Base-by-base conservation (phyloP, 176 grass and related monocot species). In the Melocanna baccifera region DNA sequence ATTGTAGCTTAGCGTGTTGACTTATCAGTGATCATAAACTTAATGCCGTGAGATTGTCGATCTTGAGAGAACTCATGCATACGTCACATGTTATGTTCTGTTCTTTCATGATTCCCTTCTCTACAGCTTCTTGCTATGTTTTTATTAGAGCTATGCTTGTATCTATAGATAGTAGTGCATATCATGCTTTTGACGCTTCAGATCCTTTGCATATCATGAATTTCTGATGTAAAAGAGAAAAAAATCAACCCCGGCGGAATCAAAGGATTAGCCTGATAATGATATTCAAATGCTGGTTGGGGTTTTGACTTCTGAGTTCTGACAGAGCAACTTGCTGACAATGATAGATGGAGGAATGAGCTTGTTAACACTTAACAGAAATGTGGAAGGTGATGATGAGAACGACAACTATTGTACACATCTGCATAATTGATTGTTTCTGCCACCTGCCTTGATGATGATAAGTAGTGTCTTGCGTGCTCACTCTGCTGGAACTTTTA, bases 11-110 rank as follows among this genome's bases (percentile, higher is more conserved):
- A n/a, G 18, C 62, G 4, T 59, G 51, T 15, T 79, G 3, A 19
- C 30, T 58, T 52, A n/a, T 8, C 28, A 6, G 36, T 20, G 15
- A 50, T 29, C 9, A 10, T 61, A 39, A 19, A 79, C 18, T 64
- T 70, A 9, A 82, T 16, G 15, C n/a, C 26, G 16, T 50, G 32
- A 77, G 46, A 63, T 20, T 79, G 36, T 12, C 0, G 10, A 26
- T 65, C 10, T 64, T 64, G 22, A n/a, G 67, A 28, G 25, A 73
- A 43, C 45, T 65, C n/a, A 28, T 86, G 58, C 58, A 67, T 81
- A 5, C 23, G 16, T 48, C 2, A 5, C 61, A 75, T 75, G 14
- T 0, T 67, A 26, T 16, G 22, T 45, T 5, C 56, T 22, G 7
- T 9, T 14, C 28, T 69, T 64, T 58, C 57, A 26, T 67, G 39